Evolutionary conservation across 139 green algal genomes (phyloP).

Genomic region (Haematococcus lacustris): DNA sequence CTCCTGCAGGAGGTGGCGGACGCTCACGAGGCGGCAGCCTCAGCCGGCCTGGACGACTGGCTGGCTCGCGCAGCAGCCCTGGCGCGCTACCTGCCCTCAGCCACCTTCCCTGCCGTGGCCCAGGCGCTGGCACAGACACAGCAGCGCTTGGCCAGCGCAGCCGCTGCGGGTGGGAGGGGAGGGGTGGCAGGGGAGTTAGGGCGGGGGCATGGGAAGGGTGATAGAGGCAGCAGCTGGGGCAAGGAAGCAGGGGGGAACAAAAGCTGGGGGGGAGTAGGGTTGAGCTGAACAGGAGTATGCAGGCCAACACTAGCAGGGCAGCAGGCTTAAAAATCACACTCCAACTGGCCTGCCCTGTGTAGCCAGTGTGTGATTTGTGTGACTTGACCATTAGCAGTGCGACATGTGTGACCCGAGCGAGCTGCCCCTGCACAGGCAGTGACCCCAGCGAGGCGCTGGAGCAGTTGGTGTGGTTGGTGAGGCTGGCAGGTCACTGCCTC

Average conservation of each 20-base stretch:
- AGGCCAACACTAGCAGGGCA: too few relatives aligned
- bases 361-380: too few relatives aligned
- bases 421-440: conserved; percentile 14
- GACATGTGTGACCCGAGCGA: too few relatives aligned
- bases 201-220: too few relatives aligned
- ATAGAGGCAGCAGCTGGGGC: too few relatives aligned
- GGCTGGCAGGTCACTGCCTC: conserved; percentile 56
- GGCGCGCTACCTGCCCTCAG: conserved; percentile 33
- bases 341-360: too few relatives aligned
- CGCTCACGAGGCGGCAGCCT: conserved; percentile 51
- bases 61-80: conserved; percentile 47
- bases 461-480: conserved; percentile 72
- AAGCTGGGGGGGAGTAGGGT: too few relatives aligned
- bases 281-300: too few relatives aligned
- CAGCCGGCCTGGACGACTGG: conserved; percentile 45
- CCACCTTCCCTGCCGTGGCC: conserved; percentile 43
- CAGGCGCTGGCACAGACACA: conserved; percentile 18
- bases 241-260: too few relatives aligned
- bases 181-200: too few relatives aligned
- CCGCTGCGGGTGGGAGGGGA: neutral
- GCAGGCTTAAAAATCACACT: too few relatives aligned
- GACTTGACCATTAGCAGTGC: too few relatives aligned
- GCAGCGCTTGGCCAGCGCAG: conserved; percentile 4
- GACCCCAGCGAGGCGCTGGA: conserved; percentile 52
- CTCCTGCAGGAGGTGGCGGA: conserved; percentile 31